Evolutionary conservation across 495 filamentous ascomycete species (phyloP).

Genomic region (Tricharina praecox): DNA sequence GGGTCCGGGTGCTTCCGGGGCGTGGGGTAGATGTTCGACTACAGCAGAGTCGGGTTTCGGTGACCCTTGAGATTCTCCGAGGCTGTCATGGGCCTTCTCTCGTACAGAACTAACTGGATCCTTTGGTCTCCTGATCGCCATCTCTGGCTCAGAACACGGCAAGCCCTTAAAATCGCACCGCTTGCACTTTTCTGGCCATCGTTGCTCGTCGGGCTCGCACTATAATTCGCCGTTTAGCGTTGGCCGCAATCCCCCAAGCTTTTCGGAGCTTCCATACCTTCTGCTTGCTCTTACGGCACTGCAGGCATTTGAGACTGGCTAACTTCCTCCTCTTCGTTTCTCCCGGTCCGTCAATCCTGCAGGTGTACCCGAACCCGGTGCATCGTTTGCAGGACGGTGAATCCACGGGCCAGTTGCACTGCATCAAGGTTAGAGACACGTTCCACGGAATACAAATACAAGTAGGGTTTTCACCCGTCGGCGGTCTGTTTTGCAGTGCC

Average conservation of each 20-base stretch:
- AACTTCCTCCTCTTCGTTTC: not conserved
- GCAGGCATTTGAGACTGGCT: not conserved
- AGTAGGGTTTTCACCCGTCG: not conserved
- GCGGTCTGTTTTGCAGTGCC: not conserved
- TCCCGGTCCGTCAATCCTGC: not conserved
- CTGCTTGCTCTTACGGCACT: not conserved
- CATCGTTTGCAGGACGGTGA: not conserved
- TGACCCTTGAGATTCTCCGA: not conserved
- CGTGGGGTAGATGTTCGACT: not conserved
- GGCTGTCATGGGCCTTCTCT: not conserved
- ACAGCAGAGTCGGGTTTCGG: not conserved
- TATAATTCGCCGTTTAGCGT: not conserved
- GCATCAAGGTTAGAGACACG: not conserved
- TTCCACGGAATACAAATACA: not conserved
- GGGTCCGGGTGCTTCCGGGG: not conserved
- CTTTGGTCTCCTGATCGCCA: not conserved
- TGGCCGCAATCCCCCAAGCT: too few relatives aligned
- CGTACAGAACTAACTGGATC: too few relatives aligned
- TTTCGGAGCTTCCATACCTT: not conserved
- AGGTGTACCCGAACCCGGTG: not conserved
- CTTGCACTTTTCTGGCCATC: not conserved
- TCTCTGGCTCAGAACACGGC: not conserved
- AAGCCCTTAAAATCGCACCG: not conserved
- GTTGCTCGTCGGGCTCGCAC: not conserved
- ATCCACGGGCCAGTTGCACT: not conserved